A percentile compares a stretch with the other conserved stretches of the same genome.
Evolutionary conservation across 2,329 filamentous ascomycete species (phyloP).

Genomic region (Aspergillus luchuensis): DNA sequence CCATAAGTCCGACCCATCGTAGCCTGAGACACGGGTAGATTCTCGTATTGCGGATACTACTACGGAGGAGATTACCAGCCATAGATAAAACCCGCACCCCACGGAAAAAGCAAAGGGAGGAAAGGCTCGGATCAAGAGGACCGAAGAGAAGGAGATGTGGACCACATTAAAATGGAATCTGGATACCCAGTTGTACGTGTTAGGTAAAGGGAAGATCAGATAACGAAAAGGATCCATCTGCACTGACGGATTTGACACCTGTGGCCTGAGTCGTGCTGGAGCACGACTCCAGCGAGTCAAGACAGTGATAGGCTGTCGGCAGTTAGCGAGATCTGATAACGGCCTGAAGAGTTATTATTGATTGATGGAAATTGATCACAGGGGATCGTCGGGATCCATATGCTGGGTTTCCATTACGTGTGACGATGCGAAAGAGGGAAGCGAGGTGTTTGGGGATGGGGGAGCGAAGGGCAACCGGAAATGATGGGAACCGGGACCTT

Average conservation of each 20-base stretch:
- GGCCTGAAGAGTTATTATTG: conserved; percentile 4
- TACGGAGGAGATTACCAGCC: background rate
- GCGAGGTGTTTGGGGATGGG: background rate
- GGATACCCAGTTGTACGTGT: conserved; percentile 10
- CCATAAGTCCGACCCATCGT: background rate
- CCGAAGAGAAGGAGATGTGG: background rate
- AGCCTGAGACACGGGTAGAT: background rate
- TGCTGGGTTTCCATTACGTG: conserved; percentile 18
- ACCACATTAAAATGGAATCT: background rate
- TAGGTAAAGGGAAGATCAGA: conserved; percentile 25
- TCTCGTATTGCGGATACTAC: background rate
- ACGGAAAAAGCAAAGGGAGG: background rate
- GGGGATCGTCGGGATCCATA: background rate
- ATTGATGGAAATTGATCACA: conserved; percentile 12
- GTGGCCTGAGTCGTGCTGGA: conserved; percentile 9
- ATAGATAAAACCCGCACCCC: background rate
- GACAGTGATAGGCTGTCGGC: background rate
- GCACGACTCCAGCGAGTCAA: conserved; percentile 20
- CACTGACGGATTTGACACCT: conserved; percentile 6
- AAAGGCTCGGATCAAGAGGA: background rate
- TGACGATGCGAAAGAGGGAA: conserved; percentile 5
- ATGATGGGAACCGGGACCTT: background rate
- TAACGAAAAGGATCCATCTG: conserved; percentile 18
- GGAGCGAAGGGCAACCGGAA: background rate
- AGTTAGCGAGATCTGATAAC: conserved; percentile 13